Percentiles rank a stretch among this genome's conserved stretches.
Conservation (phyloP, 108 stramenopile genomes). For the Nitzschia inconspicua region DNA sequence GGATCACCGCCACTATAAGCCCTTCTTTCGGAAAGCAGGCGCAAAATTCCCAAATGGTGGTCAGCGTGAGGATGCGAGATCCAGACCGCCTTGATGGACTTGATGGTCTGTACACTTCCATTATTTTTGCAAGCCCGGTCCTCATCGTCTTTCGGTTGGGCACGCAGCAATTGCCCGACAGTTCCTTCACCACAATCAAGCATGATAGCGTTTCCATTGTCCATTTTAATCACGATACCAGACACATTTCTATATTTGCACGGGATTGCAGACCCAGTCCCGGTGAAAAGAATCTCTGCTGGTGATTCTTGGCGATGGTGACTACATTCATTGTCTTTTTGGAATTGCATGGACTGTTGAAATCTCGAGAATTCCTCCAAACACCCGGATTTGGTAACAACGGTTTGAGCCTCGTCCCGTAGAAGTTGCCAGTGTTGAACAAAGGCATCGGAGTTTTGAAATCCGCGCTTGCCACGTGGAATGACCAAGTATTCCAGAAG, state of each 20-base stretch:
- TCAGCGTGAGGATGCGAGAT: constrained; percentile 98
- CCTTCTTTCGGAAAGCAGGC: constrained; percentile 69
- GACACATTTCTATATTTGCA: constrained; percentile 98
- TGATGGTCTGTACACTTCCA: constrained; percentile 14
- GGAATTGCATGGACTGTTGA: background rate
- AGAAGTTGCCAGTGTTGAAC: background rate
- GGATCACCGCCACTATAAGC: constrained; percentile 36
- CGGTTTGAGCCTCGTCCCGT: background rate
- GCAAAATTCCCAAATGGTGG: constrained; percentile 92
- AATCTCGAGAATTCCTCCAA: background rate
- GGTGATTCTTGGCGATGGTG: no score
- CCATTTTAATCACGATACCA: constrained; percentile 72
- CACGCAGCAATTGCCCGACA: constrained; percentile 85
- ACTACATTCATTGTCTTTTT: background rate
- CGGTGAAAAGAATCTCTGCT: constrained; percentile 87
- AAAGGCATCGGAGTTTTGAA: constrained; percentile 1
- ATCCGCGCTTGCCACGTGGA: constrained; percentile 49
- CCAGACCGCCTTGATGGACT: constrained; percentile 85
- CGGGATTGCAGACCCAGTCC: constrained; percentile 96
- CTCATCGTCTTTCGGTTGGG: constrained; percentile 30
- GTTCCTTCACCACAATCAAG: constrained; percentile 96
- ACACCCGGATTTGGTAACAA: constrained; percentile 16
- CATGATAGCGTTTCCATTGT: constrained; percentile 64
- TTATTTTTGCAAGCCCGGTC: background rate
- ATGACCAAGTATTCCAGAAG: constrained; percentile 66